Evolutionary conservation across 1,284 basidiomycete genomes (phyloP).

Genomic region (Moniliophthora roreri): DNA sequence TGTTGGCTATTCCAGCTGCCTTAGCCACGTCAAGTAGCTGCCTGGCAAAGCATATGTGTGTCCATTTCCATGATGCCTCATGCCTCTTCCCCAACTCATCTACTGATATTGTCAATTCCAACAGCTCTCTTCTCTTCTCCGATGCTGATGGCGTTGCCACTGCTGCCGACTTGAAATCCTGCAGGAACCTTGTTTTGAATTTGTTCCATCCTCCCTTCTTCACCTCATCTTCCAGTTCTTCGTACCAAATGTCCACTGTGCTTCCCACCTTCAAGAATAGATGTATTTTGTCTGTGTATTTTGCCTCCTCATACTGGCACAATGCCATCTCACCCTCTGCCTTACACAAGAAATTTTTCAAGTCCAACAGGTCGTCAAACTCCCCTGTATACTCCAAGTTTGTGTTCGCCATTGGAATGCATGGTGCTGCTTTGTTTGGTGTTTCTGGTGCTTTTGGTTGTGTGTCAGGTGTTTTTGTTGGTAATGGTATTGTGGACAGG

Average conservation of each 20-base stretch:
- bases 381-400: no score
- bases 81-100: background rate
- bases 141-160: background rate
- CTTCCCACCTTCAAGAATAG: slow-evolving; percentile 1
- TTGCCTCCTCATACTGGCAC: background rate
- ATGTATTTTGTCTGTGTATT: background rate
- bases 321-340: background rate
- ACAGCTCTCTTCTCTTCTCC: background rate
- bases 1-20: background rate
- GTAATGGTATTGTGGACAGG: no score
- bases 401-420: no score
- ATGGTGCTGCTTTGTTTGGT: no score
- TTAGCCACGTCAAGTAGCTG: background rate
- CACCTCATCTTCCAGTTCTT: background rate
- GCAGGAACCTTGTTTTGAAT: background rate
- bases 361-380: background rate
- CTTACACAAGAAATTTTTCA: background rate
- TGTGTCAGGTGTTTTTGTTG: no score
- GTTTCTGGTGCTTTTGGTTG: no score
- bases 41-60: background rate
- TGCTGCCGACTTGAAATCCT: background rate
- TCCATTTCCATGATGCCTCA: background rate
- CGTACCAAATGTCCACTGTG: background rate
- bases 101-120: background rate
- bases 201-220: background rate